These are phyloP conservation scores for Blakeslea trispora DNA, from an alignment of 371 early-diverging fungal genomes.

Conservation along the genomic window DNA sequence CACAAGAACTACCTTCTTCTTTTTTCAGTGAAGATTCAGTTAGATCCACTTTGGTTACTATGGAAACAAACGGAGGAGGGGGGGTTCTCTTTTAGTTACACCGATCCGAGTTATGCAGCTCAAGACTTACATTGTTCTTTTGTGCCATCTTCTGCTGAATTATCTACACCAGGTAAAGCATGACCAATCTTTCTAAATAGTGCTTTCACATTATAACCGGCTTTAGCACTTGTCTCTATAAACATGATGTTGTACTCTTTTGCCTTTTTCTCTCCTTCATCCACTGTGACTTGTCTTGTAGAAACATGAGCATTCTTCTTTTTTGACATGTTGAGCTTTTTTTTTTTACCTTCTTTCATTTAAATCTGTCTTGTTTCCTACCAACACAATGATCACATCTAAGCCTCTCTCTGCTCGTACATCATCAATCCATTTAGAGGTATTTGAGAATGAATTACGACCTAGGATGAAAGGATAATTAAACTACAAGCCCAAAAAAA, in stretches of 20 bases:
- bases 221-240: slow-evolving; percentile 97
- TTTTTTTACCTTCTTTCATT: slow-evolving; percentile 86
- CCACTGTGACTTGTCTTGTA: slow-evolving; percentile 84
- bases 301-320: background rate
- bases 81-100: too few relatives aligned
- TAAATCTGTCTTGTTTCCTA: slow-evolving; percentile 99
- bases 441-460: slow-evolving; percentile 91
- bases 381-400: slow-evolving; percentile 96
- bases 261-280: slow-evolving; percentile 96
- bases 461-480: slow-evolving; percentile 51
- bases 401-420: slow-evolving; percentile 96
- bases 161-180: slow-evolving; percentile 90
- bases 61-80: too few relatives aligned
- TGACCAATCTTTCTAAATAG: slow-evolving; percentile 96
- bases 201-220: slow-evolving; percentile 92
- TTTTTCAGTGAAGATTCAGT: slow-evolving; percentile 35
- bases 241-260: slow-evolving; percentile 95
- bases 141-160: slow-evolving; percentile 45
- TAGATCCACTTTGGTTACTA: slow-evolving; percentile 52
- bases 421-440: slow-evolving; percentile 98
- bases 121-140: slow-evolving; percentile 38
- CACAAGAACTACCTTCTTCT: slow-evolving; percentile 45
- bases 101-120: background rate
- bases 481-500: too few relatives aligned
- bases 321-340: too few relatives aligned